A percentile compares a stretch with the other conserved stretches of the same genome.
Conservation (phyloP, 2,329 filamentous ascomycete genomes). For the Daldinia sp. region DNA sequence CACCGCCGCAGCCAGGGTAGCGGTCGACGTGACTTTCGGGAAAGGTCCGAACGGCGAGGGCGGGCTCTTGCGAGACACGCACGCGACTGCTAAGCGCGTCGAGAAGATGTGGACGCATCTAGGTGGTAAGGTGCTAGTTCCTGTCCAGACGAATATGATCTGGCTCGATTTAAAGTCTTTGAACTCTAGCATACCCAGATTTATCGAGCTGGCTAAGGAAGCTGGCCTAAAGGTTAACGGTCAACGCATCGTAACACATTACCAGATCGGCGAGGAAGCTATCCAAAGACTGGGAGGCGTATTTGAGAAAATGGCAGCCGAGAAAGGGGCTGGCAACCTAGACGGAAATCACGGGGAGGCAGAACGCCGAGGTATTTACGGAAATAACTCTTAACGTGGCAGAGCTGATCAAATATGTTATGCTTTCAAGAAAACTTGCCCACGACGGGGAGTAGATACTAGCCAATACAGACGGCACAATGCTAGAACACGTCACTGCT, state of each 20-base stretch:
- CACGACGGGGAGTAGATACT: neutral
- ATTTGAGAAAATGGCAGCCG: conserved; percentile 55
- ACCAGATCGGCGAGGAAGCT: conserved; percentile 70
- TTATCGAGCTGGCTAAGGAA: conserved; percentile 46
- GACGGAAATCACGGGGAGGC: conserved; percentile 1
- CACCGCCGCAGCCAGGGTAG: conserved; percentile 79
- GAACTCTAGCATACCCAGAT: conserved; percentile 40
- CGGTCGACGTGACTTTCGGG: conserved; percentile 83
- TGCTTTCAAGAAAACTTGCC: neutral
- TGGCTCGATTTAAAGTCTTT: conserved; percentile 67
- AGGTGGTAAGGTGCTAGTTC: conserved; percentile 69
- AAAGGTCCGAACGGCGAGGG: conserved; percentile 56
- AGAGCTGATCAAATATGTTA: neutral
- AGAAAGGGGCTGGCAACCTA: conserved; percentile 53
- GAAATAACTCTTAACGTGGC: conserved; percentile 9
- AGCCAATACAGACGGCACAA: neutral
- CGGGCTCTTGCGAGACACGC: conserved; percentile 63
- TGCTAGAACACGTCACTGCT: neutral
- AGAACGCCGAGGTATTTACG: conserved; percentile 39
- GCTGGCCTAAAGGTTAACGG: conserved; percentile 47
- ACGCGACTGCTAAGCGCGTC: conserved; percentile 68
- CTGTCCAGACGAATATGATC: conserved; percentile 81
- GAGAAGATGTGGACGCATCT: conserved; percentile 73
- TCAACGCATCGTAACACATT: conserved; percentile 51
- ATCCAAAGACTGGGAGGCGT: conserved; percentile 61